A percentile compares a stretch with the other conserved stretches of the same genome.
Conservation (phyloP, 306 rosid genomes). For the Leucaena leucocephala region DNA sequence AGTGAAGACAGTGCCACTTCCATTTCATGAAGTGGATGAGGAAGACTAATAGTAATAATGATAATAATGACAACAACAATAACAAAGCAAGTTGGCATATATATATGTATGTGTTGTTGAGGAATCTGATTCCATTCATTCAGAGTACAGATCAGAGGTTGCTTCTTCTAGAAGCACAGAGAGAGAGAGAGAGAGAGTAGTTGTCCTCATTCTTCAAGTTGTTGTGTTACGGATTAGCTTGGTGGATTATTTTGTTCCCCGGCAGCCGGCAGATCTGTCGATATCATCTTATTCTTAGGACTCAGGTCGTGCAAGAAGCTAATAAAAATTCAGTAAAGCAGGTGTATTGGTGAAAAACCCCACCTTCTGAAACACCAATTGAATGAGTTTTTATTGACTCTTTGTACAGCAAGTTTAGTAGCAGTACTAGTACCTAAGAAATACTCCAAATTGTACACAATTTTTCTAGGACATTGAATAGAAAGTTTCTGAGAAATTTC, state of each 20-base stretch:
- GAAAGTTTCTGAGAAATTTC: constrained; percentile 40
- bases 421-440: neutral
- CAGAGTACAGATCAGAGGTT: constrained; percentile 30
- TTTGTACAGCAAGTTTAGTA: neutral
- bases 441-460: constrained; percentile 52
- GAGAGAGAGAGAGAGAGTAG: constrained; percentile 9
- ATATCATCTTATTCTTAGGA: constrained; percentile 33
- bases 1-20: constrained; percentile 92
- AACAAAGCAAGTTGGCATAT: constrained; percentile 48
- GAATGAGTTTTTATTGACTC: neutral
- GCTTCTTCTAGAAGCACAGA: constrained; percentile 34
- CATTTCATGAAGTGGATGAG: constrained; percentile 97
- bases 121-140: constrained; percentile 38
- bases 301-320: neutral
- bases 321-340: neutral
- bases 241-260: constrained; percentile 38
- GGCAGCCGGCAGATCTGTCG: constrained; percentile 18
- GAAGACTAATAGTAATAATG: constrained; percentile 51
- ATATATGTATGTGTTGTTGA: neutral
- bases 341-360: neutral
- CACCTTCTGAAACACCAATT: neutral
- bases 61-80: neutral
- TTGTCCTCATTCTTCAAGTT: constrained; percentile 48
- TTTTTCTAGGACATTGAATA: constrained; percentile 50
- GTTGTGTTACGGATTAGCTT: constrained; percentile 54